Percentiles rank a stretch among this genome's conserved stretches.
These are phyloP conservation scores for Taphrina flavorubra DNA, from an alignment of 1,139 yeast species.

Conservation along the genomic window DNA sequence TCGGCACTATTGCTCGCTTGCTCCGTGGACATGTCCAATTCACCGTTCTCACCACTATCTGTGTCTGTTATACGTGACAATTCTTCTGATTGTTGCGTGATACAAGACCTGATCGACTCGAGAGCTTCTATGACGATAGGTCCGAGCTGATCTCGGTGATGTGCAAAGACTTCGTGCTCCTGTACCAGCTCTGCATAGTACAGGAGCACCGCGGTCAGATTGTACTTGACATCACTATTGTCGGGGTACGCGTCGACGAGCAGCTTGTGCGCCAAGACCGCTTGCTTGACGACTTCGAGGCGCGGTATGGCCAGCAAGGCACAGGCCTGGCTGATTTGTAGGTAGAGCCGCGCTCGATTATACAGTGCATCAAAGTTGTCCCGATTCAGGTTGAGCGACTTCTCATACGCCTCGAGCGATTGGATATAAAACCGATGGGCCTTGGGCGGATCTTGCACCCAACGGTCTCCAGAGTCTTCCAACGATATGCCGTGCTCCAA, in stretches of 20 bases:
- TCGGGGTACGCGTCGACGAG: slow-evolving; percentile 1
- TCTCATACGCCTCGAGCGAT: slow-evolving; percentile 27
- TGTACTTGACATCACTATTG: slow-evolving; percentile 22
- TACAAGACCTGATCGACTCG: slow-evolving; percentile 13
- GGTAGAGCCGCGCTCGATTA: slow-evolving; percentile 26
- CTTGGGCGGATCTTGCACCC: slow-evolving; percentile 41
- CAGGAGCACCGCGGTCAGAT: slow-evolving; percentile 20
- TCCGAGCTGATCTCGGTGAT: slow-evolving; percentile 5
- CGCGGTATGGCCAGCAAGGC: slow-evolving; percentile 23
- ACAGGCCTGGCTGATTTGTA: slow-evolving; percentile 27
- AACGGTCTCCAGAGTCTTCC: slow-evolving; percentile 42
- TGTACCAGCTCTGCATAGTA: slow-evolving; percentile 25
- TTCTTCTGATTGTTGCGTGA: slow-evolving; percentile 10
- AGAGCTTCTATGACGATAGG: slow-evolving; percentile 19
- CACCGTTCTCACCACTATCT: not conserved
- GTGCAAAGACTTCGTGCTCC: slow-evolving; percentile 7
- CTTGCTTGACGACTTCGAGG: slow-evolving; percentile 11
- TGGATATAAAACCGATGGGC: slow-evolving; percentile 29
- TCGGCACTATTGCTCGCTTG: not conserved
- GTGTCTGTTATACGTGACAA: not conserved
- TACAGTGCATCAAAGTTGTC: slow-evolving; percentile 20
- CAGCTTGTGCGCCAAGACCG: slow-evolving; percentile 13
- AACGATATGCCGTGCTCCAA: slow-evolving; percentile 32
- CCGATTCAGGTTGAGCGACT: not conserved
- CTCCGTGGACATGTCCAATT: not conserved